Conservation (phyloP, 805 yeast species). For the Grigorovia yakushimaensis region DNA sequence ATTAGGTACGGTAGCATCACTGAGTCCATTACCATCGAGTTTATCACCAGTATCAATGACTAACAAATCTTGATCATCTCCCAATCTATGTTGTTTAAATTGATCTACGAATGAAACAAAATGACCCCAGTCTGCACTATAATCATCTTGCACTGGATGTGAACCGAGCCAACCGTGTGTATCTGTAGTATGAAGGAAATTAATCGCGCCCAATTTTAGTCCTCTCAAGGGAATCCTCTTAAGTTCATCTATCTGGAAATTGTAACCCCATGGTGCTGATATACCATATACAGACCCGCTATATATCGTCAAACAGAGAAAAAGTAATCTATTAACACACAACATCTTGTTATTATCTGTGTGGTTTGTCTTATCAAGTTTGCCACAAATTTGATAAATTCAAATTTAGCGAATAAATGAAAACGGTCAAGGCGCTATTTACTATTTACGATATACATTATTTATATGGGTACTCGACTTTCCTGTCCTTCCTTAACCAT, state of each 20-base stretch:
- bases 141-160: conserved; percentile 67
- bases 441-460: conserved; percentile 4
- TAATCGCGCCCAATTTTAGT: conserved; percentile 60
- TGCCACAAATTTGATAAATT: too few relatives aligned
- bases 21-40: conserved; percentile 88
- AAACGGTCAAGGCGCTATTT: neutral
- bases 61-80: conserved; percentile 48
- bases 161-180: conserved; percentile 97
- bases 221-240: conserved; percentile 29
- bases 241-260: neutral
- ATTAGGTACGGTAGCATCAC: conserved; percentile 68
- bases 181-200: conserved; percentile 90
- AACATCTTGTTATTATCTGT: too few relatives aligned
- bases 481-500: conserved; percentile 82
- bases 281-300: neutral
- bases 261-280: neutral
- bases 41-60: conserved; percentile 86
- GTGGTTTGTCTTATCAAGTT: too few relatives aligned
- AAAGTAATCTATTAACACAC: neutral
- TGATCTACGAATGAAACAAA: conserved; percentile 57
- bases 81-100: conserved; percentile 30
- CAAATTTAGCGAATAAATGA: too few relatives aligned
- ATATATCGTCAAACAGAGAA: neutral
- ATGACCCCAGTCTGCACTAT: conserved; percentile 89
- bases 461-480: conserved; percentile 80